phyloP scores from a whole-genome alignment of 805 yeast genomes.

The Blastobotrys muscicola region DNA sequence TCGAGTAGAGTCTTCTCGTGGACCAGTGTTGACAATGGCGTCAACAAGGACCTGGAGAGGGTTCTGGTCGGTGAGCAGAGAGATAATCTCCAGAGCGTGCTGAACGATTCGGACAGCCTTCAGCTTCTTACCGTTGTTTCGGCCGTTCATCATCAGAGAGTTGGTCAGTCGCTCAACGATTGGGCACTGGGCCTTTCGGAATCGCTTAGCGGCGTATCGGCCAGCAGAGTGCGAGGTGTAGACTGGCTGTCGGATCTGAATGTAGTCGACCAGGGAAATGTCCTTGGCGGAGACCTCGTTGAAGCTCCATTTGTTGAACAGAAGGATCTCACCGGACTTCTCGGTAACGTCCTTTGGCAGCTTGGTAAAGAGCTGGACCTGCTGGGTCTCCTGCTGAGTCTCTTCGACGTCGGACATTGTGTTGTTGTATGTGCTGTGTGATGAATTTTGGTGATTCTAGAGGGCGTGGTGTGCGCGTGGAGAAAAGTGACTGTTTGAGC shows the following conservation, averaged over 20 bases:
- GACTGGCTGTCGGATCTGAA: slow-evolving; percentile 95
- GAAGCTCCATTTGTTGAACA: slow-evolving; percentile 99
- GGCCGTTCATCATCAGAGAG: slow-evolving; percentile 99
- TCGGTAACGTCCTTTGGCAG: slow-evolving; percentile 95
- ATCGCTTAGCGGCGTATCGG: slow-evolving; percentile 98
- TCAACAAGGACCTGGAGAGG: slow-evolving; percentile 99
- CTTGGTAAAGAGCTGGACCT: slow-evolving; percentile 80
- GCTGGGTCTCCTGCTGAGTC: slow-evolving; percentile 13
- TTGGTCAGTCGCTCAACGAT: slow-evolving; percentile 98
- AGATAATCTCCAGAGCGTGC: slow-evolving; percentile 97
- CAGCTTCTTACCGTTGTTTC: slow-evolving; percentile 99
- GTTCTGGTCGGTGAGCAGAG: slow-evolving; percentile 97
- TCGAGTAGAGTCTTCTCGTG: slow-evolving; percentile 99
- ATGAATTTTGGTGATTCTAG: neutral
- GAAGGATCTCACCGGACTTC: slow-evolving; percentile 81
- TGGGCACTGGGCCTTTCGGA: slow-evolving; percentile 99
- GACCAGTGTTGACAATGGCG: slow-evolving; percentile 99
- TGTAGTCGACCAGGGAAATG: slow-evolving; percentile 95
- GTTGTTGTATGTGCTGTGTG: slow-evolving; percentile 1
- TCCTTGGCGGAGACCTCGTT: slow-evolving; percentile 97
- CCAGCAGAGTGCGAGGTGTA: slow-evolving; percentile 99
- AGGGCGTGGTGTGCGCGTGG: no score
- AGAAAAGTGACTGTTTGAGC: no score
- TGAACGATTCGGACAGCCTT: slow-evolving; percentile 99
- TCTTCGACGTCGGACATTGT: slow-evolving; percentile 16